These are phyloP conservation scores for Kregervanrija delftensis DNA, from an alignment of 805 yeast species.

Conservation along the genomic window DNA sequence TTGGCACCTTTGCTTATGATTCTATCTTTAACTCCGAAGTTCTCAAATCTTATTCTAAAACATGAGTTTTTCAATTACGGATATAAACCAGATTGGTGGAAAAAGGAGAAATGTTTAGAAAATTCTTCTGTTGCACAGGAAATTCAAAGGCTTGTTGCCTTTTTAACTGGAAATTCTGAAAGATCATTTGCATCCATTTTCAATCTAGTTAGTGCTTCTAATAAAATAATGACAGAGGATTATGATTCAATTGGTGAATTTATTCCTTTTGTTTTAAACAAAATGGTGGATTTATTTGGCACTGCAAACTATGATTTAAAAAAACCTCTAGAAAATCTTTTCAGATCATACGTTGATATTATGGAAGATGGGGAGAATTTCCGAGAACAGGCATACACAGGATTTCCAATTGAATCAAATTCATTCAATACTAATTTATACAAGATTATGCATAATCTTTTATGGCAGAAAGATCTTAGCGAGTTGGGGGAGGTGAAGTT, in stretches of 20 bases:
- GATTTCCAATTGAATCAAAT: slow-evolving; percentile 27
- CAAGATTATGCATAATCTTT: slow-evolving; percentile 24
- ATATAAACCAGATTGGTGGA: slow-evolving; percentile 35
- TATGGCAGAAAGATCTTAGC: slow-evolving; percentile 26
- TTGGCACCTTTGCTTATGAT: slow-evolving; percentile 36
- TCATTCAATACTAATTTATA: slow-evolving; percentile 25
- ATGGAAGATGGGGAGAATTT: slow-evolving; percentile 9
- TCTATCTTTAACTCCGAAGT: slow-evolving; percentile 30
- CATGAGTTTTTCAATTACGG: slow-evolving; percentile 30
- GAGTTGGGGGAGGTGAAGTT: slow-evolving; percentile 17
- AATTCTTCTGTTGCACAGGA: slow-evolving; percentile 29
- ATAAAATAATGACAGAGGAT: slow-evolving; percentile 21
- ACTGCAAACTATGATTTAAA: slow-evolving; percentile 8
- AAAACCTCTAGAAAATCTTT: slow-evolving; percentile 11
- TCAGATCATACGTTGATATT: slow-evolving; percentile 7
- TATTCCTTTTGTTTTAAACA: slow-evolving; percentile 15
- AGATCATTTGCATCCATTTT: slow-evolving; percentile 34
- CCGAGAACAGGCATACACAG: slow-evolving; percentile 2
- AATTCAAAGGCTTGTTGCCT: slow-evolving; percentile 32
- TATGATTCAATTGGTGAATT: slow-evolving; percentile 25
- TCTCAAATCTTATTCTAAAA: slow-evolving; percentile 26
- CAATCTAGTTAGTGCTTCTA: slow-evolving; percentile 26
- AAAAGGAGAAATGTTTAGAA: slow-evolving; percentile 20
- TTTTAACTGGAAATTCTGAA: slow-evolving; percentile 28
- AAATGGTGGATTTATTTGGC: slow-evolving; percentile 16